Conservation (phyloP, 2,329 filamentous ascomycete species). For the Pseudogymnoascus sp. region DNA sequence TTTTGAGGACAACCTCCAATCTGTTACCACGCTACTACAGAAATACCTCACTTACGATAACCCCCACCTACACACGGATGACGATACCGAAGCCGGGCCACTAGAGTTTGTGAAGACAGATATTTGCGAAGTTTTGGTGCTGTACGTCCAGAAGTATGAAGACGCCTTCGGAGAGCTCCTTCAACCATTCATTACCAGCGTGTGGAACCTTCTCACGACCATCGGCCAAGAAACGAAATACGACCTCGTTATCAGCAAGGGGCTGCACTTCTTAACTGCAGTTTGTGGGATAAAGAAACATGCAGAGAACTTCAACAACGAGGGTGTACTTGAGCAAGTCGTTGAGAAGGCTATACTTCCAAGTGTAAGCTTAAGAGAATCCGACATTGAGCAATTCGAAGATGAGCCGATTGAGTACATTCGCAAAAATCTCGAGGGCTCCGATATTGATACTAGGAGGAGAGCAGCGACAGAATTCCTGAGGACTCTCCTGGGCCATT, state of each 20-base stretch:
- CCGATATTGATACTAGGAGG: conserved; percentile 86
- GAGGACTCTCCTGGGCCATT: conserved; percentile 78
- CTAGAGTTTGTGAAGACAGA: conserved; percentile 85
- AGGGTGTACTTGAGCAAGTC: conserved; percentile 71
- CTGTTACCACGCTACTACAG: conserved; percentile 71
- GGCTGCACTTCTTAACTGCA: conserved; percentile 86
- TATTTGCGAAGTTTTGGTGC: conserved; percentile 82
- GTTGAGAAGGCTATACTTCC: conserved; percentile 94
- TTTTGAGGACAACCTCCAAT: conserved; percentile 79
- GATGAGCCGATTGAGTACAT: conserved; percentile 99
- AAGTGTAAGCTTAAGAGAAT: conserved; percentile 84
- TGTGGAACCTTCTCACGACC: conserved; percentile 83
- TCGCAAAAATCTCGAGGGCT: conserved; percentile 86
- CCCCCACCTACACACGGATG: conserved; percentile 70
- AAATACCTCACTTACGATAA: conserved; percentile 93
- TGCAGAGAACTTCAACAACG: conserved; percentile 76
- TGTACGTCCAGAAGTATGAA: conserved; percentile 92
- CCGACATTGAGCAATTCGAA: conserved; percentile 91
- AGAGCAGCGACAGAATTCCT: conserved; percentile 93
- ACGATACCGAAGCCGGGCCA: conserved; percentile 80
- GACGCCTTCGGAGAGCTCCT: conserved; percentile 82
- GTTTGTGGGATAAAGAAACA: conserved; percentile 73
- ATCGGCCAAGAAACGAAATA: conserved; percentile 86
- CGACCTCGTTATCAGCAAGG: conserved; percentile 88
- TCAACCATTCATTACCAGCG: conserved; percentile 76